Evolutionary conservation across 306 rosid species (phyloP).

Genomic region (Cucurbita argyrosperma): DNA sequence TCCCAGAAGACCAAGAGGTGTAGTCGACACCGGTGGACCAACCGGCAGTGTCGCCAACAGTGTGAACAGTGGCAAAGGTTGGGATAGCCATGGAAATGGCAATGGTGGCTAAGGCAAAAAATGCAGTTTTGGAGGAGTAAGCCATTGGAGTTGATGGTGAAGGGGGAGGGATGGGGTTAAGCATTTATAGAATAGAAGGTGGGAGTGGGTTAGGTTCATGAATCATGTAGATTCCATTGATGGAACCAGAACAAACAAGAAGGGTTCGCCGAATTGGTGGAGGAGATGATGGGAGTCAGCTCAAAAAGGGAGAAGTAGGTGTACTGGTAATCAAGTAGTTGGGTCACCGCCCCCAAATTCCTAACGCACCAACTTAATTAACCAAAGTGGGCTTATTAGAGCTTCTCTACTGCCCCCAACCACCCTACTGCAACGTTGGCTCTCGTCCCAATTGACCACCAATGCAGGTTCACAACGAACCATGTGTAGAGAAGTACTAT

Average conservation of each 20-base stretch:
- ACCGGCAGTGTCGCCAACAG: constrained; percentile 65
- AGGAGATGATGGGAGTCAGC: neutral
- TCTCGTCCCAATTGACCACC: too few relatives aligned
- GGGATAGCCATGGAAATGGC: constrained; percentile 30
- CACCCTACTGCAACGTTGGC: too few relatives aligned
- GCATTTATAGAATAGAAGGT: constrained; percentile 17
- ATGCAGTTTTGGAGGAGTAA: constrained; percentile 8
- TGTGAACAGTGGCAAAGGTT: constrained; percentile 43
- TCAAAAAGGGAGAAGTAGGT: neutral
- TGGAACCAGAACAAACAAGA: neutral
- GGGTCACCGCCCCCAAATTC: neutral
- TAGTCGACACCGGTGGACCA: constrained; percentile 59
- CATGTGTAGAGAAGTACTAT: too few relatives aligned
- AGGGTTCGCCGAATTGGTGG: neutral
- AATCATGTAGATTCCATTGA: neutral
- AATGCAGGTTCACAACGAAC: too few relatives aligned
- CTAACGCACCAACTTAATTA: neutral
- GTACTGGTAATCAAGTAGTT: neutral
- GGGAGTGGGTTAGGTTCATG: neutral
- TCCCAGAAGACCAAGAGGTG: constrained; percentile 55
- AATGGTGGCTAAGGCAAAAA: constrained; percentile 18
- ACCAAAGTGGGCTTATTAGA: neutral
- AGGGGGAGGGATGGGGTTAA: neutral
- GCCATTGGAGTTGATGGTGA: constrained; percentile 31
- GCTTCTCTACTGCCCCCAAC: neutral